Percentiles rank a stretch among this genome's conserved stretches.
phyloP scores from a whole-genome alignment of 2,329 filamentous ascomycete species.

The Talaromyces sp. region DNA sequence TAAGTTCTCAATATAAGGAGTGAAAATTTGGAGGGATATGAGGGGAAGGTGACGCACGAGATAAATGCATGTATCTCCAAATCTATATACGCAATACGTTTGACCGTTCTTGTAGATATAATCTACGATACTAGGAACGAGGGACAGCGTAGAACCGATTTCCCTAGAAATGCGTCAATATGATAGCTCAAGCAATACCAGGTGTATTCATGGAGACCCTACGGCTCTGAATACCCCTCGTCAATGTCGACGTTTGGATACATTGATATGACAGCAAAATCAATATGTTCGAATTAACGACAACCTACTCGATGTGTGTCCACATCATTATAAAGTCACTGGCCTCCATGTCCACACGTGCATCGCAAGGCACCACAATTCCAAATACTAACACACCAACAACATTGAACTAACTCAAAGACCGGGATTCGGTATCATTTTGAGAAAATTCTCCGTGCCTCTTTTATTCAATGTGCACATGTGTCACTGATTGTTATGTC shows the following conservation, averaged over 20 bases:
- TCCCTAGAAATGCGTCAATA: constrained; percentile 3
- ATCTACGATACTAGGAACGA: constrained; percentile 17
- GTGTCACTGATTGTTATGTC: not conserved
- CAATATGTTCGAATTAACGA: not conserved
- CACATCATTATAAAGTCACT: not conserved
- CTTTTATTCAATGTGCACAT: not conserved
- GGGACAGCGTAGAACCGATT: constrained; percentile 15
- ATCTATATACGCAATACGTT: constrained; percentile 19
- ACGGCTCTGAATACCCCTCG: constrained; percentile 10
- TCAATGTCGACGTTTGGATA: not conserved
- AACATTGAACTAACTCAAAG: not conserved
- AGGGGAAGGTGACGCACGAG: not conserved
- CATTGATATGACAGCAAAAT: not conserved
- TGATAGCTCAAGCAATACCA: not conserved
- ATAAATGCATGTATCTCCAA: constrained; percentile 8
- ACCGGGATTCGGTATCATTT: not conserved
- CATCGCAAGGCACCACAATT: not conserved
- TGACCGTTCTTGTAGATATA: constrained; percentile 18
- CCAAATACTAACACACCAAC: not conserved
- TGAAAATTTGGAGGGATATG: no score
- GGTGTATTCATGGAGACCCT: not conserved
- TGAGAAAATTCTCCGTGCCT: not conserved
- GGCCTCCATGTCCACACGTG: not conserved
- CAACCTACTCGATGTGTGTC: not conserved
- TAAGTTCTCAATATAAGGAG: not conserved